Evolutionary conservation across 352 stramenopile species (phyloP).

Genomic region (Pythium apleroticum): DNA sequence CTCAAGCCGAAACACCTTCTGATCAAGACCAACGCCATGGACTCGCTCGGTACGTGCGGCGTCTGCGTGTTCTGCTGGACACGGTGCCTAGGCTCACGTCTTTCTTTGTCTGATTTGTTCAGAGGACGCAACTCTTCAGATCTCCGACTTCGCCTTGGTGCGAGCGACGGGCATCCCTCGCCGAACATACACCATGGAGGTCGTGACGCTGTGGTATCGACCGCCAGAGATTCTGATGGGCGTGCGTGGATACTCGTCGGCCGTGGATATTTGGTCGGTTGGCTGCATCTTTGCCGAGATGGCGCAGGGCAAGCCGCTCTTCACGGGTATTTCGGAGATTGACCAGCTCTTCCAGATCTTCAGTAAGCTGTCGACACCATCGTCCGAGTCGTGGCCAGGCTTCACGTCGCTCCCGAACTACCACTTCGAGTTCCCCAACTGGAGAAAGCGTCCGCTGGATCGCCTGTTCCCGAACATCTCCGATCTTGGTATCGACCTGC

Average conservation of each 20-base stretch:
- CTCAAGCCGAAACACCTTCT: conserved; percentile 90
- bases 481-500: conserved; percentile 63
- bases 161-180: conserved; percentile 83
- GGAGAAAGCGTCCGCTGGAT: conserved; percentile 65
- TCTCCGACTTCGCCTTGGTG: conserved; percentile 90
- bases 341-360: conserved; percentile 89
- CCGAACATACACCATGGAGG: conserved; percentile 89
- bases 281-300: conserved; percentile 99
- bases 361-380: conserved; percentile 96
- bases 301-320: conserved; percentile 84
- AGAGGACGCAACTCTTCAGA: conserved; percentile 72
- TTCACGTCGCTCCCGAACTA: conserved; percentile 98
- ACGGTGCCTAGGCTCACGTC: background rate
- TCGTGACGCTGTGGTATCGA: conserved; percentile 91
- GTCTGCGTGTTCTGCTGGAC: background rate
- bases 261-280: conserved; percentile 93
- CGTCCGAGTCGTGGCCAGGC: conserved; percentile 95
- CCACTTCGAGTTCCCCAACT: conserved; percentile 88
- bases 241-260: conserved; percentile 77
- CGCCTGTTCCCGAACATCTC: conserved; percentile 73
- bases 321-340: conserved; percentile 79
- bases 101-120: background rate
- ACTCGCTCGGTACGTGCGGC: conserved; percentile 49
- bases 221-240: conserved; percentile 90
- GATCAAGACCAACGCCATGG: conserved; percentile 67